Conservation (phyloP, 495 filamentous ascomycete genomes). For the Pyronema domesticum region DNA sequence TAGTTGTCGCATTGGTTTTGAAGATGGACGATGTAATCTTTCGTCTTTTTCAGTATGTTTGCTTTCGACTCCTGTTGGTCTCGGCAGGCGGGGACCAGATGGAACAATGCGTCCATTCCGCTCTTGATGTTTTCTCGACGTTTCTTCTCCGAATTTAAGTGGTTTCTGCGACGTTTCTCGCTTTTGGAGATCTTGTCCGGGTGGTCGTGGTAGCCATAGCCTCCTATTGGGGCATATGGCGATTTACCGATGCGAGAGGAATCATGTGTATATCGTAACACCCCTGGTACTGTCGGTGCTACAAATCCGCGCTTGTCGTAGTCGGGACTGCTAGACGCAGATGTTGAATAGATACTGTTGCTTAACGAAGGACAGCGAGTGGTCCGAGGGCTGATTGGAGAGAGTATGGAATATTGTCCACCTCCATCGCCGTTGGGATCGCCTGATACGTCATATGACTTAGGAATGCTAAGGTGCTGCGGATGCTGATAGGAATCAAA, state of each 20-base stretch:
- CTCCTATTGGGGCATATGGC: conserved; percentile 8
- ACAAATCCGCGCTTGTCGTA: conserved; percentile 10
- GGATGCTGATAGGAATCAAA: not conserved
- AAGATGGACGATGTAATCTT: conserved; percentile 19
- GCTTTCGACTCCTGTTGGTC: conserved; percentile 21
- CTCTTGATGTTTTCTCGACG: conserved; percentile 24
- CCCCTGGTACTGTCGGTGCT: not conserved
- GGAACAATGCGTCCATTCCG: conserved; percentile 24
- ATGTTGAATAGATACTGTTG: conserved; percentile 11
- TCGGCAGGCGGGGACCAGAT: conserved; percentile 21
- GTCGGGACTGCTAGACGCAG: conserved; percentile 10
- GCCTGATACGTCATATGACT: not conserved
- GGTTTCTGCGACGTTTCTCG: conserved; percentile 22
- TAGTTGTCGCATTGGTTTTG: not conserved
- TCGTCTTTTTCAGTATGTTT: conserved; percentile 22
- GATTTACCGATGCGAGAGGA: not conserved
- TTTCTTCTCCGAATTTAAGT: conserved; percentile 23
- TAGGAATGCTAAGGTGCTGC: not conserved
- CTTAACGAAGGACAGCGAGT: conserved; percentile 19
- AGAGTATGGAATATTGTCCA: not conserved
- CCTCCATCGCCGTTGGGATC: not conserved
- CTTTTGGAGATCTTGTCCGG: conserved; percentile 19
- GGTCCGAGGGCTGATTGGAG: conserved; percentile 17
- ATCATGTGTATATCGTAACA: not conserved
- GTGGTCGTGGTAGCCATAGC: conserved; percentile 7